phyloP scores from a whole-genome alignment of 345 rosid species.

The Lepidium didymum region DNA sequence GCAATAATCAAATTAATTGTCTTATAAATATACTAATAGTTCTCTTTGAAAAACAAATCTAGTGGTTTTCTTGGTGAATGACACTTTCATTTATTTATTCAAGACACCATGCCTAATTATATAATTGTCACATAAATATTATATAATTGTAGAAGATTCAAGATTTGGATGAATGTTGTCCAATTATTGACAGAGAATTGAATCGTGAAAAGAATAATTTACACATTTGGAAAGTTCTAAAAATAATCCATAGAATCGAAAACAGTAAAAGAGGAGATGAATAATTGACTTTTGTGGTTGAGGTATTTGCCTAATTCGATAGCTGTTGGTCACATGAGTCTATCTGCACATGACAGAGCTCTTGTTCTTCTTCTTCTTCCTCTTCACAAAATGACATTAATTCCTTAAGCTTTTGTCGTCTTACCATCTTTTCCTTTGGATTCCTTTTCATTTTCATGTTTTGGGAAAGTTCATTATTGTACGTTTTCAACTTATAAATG shows the following conservation, averaged over 20 bases:
- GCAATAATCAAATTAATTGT: not conserved
- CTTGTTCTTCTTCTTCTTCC: not conserved
- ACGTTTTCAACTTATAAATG: conserved; percentile 16
- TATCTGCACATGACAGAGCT: conserved; percentile 13
- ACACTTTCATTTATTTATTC: not conserved
- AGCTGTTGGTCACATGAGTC: conserved; percentile 30
- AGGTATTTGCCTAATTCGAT: conserved; percentile 10
- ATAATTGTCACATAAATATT: not conserved
- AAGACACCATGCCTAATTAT: not conserved
- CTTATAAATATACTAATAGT: not conserved
- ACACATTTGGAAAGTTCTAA: conserved; percentile 15
- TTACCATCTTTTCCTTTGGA: conserved; percentile 6
- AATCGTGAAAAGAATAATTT: not conserved
- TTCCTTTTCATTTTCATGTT: conserved; percentile 15
- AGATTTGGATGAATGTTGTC: not conserved
- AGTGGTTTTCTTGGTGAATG: conserved; percentile 9
- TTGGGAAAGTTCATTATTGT: conserved; percentile 24
- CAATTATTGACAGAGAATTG: not conserved
- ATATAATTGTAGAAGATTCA: not conserved
- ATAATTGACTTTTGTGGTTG: conserved; percentile 19
- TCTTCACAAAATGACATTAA: conserved; percentile 20
- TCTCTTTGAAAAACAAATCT: not conserved
- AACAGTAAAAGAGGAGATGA: not conserved
- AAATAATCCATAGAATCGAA: not conserved
- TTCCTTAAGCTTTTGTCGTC: conserved; percentile 17